Evolutionary conservation across 805 yeast genomes (phyloP), one percentile per base, ranked within the genome.

Genomic region (Sugiyamaella smithiae): DNA sequence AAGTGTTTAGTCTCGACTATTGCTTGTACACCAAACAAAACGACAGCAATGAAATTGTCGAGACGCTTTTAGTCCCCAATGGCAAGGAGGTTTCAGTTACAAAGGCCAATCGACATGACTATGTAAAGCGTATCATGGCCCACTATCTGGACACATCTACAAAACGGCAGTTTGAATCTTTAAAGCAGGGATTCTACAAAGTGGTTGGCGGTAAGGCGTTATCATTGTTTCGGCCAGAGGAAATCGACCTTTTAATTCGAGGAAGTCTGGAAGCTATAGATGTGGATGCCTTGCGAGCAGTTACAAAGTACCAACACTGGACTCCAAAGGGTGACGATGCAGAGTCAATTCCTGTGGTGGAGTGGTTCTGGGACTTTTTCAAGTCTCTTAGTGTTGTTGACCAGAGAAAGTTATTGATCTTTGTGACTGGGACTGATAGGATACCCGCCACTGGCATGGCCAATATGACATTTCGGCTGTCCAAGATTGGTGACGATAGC

Each of bases 381-480:
- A 70, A 69, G n/a, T 58, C 67, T 8, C 63, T 82, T 46, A 60
- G 67, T 1, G 67, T 67, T 29, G 58, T 50, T 3, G 71, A 75
- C 25, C 95, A 86, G 56, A 80, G 81, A 54, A 77, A 76, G 56
- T 69, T 91, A 38, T 67, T 91, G 32, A 71, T 75, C 16, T 91
- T 91, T 64, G 81, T 90, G 2, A 90, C 97, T 0, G 97, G 98
- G 0, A 84, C 95, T 1, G 96, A 88, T 60, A 71, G 97, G 40
- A 74, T 93, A 5, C 98, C 99, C 0, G 95, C 97, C 0, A 87
- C 96, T 0, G 99, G 99, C 0, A 74, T 88, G 24, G 82, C 85
- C 25, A 83, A 85, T 45, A 68, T 91, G 69, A 73, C 74, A 38
- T 83, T 93, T 59, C 82, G 82, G 52, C 77, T 91, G n/a, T 77